phyloP scores from a whole-genome alignment of 331 rosid species.

The Dryas integrifolia region DNA sequence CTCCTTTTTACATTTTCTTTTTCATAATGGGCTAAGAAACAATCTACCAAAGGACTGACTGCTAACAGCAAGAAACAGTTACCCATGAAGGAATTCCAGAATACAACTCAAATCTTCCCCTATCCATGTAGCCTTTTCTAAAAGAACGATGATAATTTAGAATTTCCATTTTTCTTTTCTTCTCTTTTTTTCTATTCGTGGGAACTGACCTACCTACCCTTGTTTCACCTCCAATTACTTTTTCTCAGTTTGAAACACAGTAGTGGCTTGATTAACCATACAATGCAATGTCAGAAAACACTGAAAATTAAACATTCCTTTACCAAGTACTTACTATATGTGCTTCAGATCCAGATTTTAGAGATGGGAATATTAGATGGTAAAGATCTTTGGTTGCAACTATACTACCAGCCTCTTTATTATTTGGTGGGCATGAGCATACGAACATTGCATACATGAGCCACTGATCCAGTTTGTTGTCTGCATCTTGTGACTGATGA shows the following conservation, averaged over 20 bases:
- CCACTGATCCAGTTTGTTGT: constrained; percentile 98
- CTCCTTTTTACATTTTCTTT: neutral
- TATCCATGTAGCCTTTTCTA: neutral
- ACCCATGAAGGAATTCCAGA: neutral
- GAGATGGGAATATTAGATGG: constrained; percentile 84
- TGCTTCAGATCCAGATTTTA: constrained; percentile 91
- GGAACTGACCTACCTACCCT: neutral
- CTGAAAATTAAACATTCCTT: neutral
- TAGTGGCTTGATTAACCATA: neutral
- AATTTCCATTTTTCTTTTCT: too few species aligned
- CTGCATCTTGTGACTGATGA: constrained; percentile 88
- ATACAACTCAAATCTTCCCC: neutral
- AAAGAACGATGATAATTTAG: too few species aligned
- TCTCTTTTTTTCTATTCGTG: too few species aligned
- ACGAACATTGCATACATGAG: constrained; percentile 93
- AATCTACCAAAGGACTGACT: neutral
- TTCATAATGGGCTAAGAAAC: neutral
- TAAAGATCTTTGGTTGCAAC: constrained; percentile 77
- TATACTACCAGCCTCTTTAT: constrained; percentile 63
- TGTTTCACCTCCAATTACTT: constrained; percentile 2
- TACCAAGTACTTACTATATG: constrained; percentile 63
- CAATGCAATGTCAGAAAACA: neutral
- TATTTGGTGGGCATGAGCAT: constrained; percentile 83
- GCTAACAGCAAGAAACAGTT: neutral
- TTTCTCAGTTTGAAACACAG: neutral